Evolutionary conservation across 495 filamentous ascomycete species (phyloP), one percentile per base, ranked within the genome.

Genomic region (Cercophora samala): DNA sequence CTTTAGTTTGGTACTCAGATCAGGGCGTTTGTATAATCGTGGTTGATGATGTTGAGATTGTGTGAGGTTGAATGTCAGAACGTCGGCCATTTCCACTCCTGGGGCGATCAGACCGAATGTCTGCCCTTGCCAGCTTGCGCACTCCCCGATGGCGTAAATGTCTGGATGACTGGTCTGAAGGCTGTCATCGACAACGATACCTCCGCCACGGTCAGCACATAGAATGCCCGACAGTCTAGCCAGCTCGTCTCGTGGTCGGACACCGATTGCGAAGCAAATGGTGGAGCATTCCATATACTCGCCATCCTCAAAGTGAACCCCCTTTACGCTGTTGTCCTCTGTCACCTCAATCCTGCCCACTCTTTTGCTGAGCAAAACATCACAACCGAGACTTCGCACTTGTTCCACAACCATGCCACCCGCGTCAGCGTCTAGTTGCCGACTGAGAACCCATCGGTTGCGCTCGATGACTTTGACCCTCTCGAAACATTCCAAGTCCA

Each of bases 11-110:
- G 94, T 98, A 79, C 93, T 97, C 19, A 97, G 81, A 72, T 98
- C 93, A 0, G 94, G 94, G 23, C 90, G 82, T 69, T 91, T 92
- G 82, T 96, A 97, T 62, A 83, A 78, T 64, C 89, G 84, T 3
- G 86, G 86, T 5, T 86, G 72, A 68, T 96, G 90, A 0, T 85
- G 82, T 74, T 89, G 88, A 3, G 91, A 86, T 75, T 97, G 89
- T 11, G 93, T 95, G 60, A 98, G 85, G 74, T 98, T 98, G 80
- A 93, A 97, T n/a, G 94, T 85, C 2, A 97, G 84, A 5, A 98
- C 89, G 72, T 98, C 94, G 0, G 94, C 94, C 94, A 98, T 98
- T 76, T 97, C 94, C 55, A 98, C 86, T 18, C 94, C 94, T 0
- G 94, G 94, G 1, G 92, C 94, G 71, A 98, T 97, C 24, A 98